Evolutionary conservation across 257 asterid genomes (phyloP), one percentile per base, ranked within the genome.

Genomic region (Nicotiana paniculata): DNA sequence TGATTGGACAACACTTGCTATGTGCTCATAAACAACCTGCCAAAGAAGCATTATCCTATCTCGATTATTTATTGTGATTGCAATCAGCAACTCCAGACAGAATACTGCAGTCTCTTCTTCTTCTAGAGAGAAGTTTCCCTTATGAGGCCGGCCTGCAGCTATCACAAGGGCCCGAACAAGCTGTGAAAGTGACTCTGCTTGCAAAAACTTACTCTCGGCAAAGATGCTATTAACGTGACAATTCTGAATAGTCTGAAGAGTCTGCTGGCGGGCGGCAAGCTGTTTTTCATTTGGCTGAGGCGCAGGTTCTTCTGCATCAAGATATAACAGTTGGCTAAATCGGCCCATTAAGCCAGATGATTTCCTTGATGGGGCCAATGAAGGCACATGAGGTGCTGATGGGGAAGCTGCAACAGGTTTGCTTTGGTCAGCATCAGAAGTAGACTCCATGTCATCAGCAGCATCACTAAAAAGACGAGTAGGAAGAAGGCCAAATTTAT

Each of bases 11-110:
- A 95, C 84, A 85, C 81, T 85, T 43, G 97, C 92, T 80, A 93
- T 91, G 92, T 93, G 93, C 86, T 93, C 97, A 70, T 95, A 92
- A 81, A 95, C 93, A 67, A 90, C 86, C 55, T 92, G 95, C 99
- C 99, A 95, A 13, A 95, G 87, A 77, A 95, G 97, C 95, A 90
- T 91, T 84, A 95, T 95, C 85, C 99, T 88, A 77, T 95, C 98
- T 82, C 98, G 87, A 81, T 93, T 95, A 80, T 92, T 92, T 63
- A 95, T 83, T 11, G 97, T 89, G 84, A 93, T 91, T 55, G 97
- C 91, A 53, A 95, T 92, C 83, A 93, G 87, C 93, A 93, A 86
- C 84, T 95, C 99, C 67, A 95, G 87, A 86, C 97, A 92, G 84
- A 93, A 95, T 66, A 93, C 97, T 11, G 95, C 92, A 24, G 95